phyloP scores from a whole-genome alignment of 768 basidiomycete genomes.

The Postia placenta region DNA sequence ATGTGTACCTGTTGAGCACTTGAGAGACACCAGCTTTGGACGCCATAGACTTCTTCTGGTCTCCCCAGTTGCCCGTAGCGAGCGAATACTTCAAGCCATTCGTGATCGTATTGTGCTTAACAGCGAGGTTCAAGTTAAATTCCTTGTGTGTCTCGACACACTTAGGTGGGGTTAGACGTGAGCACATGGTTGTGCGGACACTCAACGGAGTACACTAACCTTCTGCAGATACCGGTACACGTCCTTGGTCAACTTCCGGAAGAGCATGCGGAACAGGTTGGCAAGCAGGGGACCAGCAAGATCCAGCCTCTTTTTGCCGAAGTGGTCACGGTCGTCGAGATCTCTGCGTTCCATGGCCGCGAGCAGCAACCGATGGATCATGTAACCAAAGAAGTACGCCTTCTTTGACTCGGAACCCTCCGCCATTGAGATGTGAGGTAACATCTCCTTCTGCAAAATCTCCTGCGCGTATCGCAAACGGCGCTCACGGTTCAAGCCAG shows the following conservation, averaged over 20 bases:
- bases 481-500: constrained; percentile 84
- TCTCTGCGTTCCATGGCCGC: constrained; percentile 94
- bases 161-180: constrained; percentile 41
- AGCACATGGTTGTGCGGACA: too few species aligned
- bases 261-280: constrained; percentile 97
- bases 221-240: constrained; percentile 97
- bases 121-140: constrained; percentile 85
- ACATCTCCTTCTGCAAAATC: constrained; percentile 97
- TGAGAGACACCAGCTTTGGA: constrained; percentile 98
- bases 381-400: constrained; percentile 99
- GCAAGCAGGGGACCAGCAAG: constrained; percentile 93
- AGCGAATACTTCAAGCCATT: constrained; percentile 98
- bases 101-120: constrained; percentile 95
- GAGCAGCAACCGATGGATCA: constrained; percentile 93
- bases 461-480: constrained; percentile 96
- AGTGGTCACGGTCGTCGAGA: constrained; percentile 98
- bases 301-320: constrained; percentile 96
- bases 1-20: constrained; percentile 97
- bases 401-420: constrained; percentile 97
- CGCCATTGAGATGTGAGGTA: constrained; percentile 94
- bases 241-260: constrained; percentile 93
- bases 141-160: constrained; percentile 96
- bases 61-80: constrained; percentile 99
- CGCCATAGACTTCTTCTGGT: constrained; percentile 97
- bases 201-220: constrained; percentile 42